Evolutionary conservation across 371 early-diverging fungal species (phyloP).

Genomic region (Haplosporangium sp.): DNA sequence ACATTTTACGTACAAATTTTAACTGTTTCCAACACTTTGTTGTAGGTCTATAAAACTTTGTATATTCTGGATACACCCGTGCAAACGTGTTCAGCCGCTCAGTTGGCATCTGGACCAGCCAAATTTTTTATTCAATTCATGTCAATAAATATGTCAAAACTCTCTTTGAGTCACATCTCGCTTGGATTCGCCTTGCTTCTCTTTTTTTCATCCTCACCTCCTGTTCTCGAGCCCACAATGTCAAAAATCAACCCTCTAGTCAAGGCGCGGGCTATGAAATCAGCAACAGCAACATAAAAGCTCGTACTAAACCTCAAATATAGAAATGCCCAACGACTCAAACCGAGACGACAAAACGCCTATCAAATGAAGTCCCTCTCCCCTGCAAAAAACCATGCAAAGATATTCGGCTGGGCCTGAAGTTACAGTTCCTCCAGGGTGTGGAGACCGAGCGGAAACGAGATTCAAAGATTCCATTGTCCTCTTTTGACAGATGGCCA

Average conservation of each 20-base stretch:
- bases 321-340: neutral
- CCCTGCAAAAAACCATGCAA: neutral
- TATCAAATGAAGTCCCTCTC: neutral
- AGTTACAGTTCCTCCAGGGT: neutral
- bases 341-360: neutral
- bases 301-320: too few species aligned
- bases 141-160: too few species aligned
- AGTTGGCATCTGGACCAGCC: too few species aligned
- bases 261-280: neutral
- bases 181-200: conserved; percentile 36
- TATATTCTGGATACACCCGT: too few species aligned
- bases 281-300: neutral
- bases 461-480: neutral
- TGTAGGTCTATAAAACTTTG: too few species aligned
- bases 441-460: neutral
- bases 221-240: conserved; percentile 31
- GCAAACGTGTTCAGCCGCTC: too few species aligned
- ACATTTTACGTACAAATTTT: too few species aligned
- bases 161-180: too few species aligned
- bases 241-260: too few species aligned
- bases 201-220: conserved; percentile 36
- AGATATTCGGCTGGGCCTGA: neutral
- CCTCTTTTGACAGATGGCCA: neutral
- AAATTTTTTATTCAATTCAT: too few species aligned
- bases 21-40: too few species aligned